A percentile compares a stretch with the other conserved stretches of the same genome.
Evolutionary conservation across 2,329 filamentous ascomycete species (phyloP).

Genomic region (Neofusicoccum parvum): DNA sequence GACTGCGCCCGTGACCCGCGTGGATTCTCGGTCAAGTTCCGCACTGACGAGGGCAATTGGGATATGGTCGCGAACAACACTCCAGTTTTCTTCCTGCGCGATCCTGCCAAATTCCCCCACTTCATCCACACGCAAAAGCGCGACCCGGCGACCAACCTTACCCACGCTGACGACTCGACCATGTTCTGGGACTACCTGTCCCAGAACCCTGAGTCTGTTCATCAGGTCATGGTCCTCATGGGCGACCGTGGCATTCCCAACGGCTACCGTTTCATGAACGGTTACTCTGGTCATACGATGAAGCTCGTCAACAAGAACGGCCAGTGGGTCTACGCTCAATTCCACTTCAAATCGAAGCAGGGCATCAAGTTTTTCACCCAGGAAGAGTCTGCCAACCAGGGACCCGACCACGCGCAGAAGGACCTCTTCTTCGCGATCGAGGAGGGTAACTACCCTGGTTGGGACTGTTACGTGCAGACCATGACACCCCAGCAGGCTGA

Average conservation of each 20-base stretch:
- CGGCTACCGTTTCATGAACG: conserved; percentile 59
- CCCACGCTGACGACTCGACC: conserved; percentile 64
- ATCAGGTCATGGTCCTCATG: conserved; percentile 58
- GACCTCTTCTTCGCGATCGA: conserved; percentile 56
- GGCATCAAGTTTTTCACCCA: conserved; percentile 56
- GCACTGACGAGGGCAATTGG: conserved; percentile 74
- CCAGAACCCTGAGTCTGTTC: conserved; percentile 56
- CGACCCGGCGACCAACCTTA: conserved; percentile 70
- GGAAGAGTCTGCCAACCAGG: conserved; percentile 53
- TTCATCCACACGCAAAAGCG: conserved; percentile 77
- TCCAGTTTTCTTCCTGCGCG: conserved; percentile 74
- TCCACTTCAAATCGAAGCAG: conserved; percentile 58
- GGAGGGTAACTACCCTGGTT: conserved; percentile 55
- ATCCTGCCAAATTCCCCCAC: conserved; percentile 72
- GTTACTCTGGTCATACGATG: conserved; percentile 55
- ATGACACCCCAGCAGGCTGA: conserved; percentile 57
- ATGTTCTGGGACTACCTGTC: conserved; percentile 68
- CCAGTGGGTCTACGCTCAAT: conserved; percentile 56
- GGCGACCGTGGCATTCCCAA: conserved; percentile 59
- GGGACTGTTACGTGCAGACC: conserved; percentile 55
- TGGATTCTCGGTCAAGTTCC: conserved; percentile 74
- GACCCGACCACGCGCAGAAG: conserved; percentile 56
- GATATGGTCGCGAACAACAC: conserved; percentile 75
- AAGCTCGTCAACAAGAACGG: conserved; percentile 58
- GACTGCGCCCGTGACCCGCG: conserved; percentile 73